phyloP scores from a whole-genome alignment of 768 basidiomycete genomes.

The Collybia nuda region DNA sequence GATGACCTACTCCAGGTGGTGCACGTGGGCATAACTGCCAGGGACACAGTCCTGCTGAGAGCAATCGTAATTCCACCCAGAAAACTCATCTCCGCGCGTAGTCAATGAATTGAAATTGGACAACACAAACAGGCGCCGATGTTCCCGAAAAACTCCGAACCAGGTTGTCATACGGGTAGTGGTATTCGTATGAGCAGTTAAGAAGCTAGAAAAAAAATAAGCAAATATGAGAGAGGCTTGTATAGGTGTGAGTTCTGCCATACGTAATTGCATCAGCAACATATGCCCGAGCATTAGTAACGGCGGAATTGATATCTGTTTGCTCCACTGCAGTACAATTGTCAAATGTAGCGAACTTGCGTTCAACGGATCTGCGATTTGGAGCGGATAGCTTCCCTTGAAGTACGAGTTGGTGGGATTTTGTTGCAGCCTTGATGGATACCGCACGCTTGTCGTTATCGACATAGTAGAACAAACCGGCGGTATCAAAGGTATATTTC shows the following conservation, averaged over 20 bases:
- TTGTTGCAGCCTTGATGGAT: conserved; percentile 17
- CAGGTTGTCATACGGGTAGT: conserved; percentile 28
- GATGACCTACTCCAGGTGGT: conserved; percentile 14
- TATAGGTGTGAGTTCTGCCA: not conserved
- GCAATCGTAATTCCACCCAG: conserved; percentile 23
- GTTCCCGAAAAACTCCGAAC: conserved; percentile 28
- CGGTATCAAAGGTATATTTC: too few species aligned
- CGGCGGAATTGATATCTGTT: conserved; percentile 14
- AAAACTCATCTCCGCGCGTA: not conserved
- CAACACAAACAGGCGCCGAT: conserved; percentile 22
- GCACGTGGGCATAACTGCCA: conserved; percentile 26
- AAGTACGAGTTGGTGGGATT: conserved; percentile 21
- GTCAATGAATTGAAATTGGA: conserved; percentile 15
- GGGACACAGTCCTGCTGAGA: conserved; percentile 20
- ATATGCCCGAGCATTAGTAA: conserved; percentile 20
- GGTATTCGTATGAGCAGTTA: conserved; percentile 17
- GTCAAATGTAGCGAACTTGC: conserved; percentile 10
- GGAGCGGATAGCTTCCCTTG: conserved; percentile 21
- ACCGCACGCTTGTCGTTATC: not conserved
- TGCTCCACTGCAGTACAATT: conserved; percentile 22
- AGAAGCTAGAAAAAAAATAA: conserved; percentile 6
- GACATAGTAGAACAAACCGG: too few species aligned
- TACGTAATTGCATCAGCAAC: conserved; percentile 14
- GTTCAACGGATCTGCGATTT: conserved; percentile 17
- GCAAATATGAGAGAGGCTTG: too few species aligned